phyloP scores from a whole-genome alignment of 2,329 filamentous ascomycete species.

The Zelopaecilomyces penicillatus region DNA sequence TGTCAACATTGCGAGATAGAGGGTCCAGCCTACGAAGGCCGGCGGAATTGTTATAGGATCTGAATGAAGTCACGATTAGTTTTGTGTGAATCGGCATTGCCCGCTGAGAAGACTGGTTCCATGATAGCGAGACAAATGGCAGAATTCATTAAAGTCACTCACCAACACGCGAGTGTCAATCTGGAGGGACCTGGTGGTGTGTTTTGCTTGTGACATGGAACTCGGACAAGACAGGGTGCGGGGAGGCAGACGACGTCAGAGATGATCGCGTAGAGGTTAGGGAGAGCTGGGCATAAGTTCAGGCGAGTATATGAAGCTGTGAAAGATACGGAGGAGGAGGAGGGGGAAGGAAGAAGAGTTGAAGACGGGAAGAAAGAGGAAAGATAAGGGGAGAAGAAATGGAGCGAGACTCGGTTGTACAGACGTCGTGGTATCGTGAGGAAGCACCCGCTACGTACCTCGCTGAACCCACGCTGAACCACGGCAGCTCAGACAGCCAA shows the following conservation, averaged over 20 bases:
- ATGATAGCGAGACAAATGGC: too few species aligned
- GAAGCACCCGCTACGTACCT: neutral
- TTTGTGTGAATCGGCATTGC: too few species aligned
- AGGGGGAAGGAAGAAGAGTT: neutral
- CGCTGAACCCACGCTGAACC: too few species aligned
- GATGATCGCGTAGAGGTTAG: neutral
- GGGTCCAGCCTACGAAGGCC: neutral
- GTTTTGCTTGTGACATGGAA: slow-evolving; percentile 11
- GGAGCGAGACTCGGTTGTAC: neutral
- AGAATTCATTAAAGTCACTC: neutral
- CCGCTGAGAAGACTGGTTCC: too few species aligned
- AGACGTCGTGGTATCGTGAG: neutral
- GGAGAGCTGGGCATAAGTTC: neutral
- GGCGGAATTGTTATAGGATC: too few species aligned
- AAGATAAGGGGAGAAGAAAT: neutral
- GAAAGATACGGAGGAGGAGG: neutral
- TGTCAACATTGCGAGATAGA: slow-evolving; percentile 18
- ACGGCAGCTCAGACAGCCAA: neutral
- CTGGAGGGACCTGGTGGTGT: slow-evolving; percentile 5
- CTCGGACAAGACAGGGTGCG: slow-evolving; percentile 9
- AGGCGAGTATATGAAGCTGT: neutral
- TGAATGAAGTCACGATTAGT: too few species aligned
- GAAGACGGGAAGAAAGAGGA: slow-evolving; percentile 2
- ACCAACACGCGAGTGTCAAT: slow-evolving; percentile 4
- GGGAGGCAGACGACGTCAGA: neutral